Evolutionary conservation across 306 rosid genomes (phyloP), one percentile per base, ranked within the genome.

Genomic region (Dalbergia oliveri): DNA sequence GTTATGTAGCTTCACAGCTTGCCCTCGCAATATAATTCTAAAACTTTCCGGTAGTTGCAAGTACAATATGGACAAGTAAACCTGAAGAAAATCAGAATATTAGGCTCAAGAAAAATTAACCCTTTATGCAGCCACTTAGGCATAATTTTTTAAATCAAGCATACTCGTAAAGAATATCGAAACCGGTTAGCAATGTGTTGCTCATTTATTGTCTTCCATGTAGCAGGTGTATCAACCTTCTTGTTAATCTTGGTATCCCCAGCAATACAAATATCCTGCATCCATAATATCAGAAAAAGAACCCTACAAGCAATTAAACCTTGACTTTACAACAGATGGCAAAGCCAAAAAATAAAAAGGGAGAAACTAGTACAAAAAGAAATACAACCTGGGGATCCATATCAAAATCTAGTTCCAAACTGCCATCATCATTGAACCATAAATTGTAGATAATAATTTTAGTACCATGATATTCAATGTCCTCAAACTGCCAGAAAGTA

Each of bases 51-150:
- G 90, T 9, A 86, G 66, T 67, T 88, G 80, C 92, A 94, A 85
- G 92, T 92, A 94, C 88, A 94, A 87, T 80, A 94, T 92, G 76
- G 98, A 94, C 86, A 85, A 77, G 87, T 94, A 94, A 58, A 57
- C 98, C 98, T 94, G 85, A 64, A 65, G 76, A 84, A 76, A 80
- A 76, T 62, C 66, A 77, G 73, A 63, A 80, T 51, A 84, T 82
- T 45, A 71, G 80, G 49, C 31, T 82, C 19, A 63, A 61, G 34
- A 78, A 81, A 69, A n/a, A 5, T 15, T 57, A 44, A 68, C 16
- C 37, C 11, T 59, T 50, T 56, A 14, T 59, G 59, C 39, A 78
- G 56, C 49, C 58, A 71, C 53, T 79, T 50, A 56, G 65, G 54
- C 23, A 69, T 39, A 15, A 43, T 34, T 61, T 16, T 68, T 72